These are phyloP conservation scores for Russula sp. DNA, from an alignment of 768 basidiomycete species.

Conservation along the genomic window DNA sequence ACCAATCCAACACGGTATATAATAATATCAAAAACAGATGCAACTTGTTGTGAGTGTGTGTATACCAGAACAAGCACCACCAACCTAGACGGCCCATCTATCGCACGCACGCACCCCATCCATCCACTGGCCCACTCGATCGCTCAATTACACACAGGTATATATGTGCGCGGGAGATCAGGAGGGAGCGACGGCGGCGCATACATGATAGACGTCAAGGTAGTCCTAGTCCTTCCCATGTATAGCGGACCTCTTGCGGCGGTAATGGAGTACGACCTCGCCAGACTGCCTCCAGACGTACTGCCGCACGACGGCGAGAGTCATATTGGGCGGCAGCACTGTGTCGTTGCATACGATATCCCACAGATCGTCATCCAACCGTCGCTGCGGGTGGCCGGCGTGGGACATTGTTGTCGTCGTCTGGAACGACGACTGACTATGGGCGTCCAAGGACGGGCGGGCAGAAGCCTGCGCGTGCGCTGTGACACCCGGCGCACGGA, in stretches of 20 bases:
- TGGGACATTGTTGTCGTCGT: constrained; percentile 11
- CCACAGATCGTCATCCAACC: constrained; percentile 51
- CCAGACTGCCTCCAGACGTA: constrained; percentile 75
- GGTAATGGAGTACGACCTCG: constrained; percentile 74
- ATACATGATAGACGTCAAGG: too few relatives aligned
- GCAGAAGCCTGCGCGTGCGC: constrained; percentile 7
- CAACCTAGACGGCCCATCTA: too few relatives aligned
- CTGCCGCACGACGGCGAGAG: constrained; percentile 83
- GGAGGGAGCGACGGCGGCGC: too few relatives aligned
- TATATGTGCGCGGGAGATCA: too few relatives aligned
- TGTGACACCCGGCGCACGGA: constrained; percentile 23
- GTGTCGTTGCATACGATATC: constrained; percentile 86
- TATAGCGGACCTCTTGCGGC: constrained; percentile 28
- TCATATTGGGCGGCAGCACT: constrained; percentile 81
- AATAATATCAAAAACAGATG: too few relatives aligned
- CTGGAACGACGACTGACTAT: not conserved
- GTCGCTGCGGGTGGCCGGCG: constrained; percentile 13
- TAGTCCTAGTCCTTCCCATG: not conserved
- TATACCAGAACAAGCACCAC: too few relatives aligned
- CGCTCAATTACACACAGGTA: too few relatives aligned
- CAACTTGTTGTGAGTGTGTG: too few relatives aligned
- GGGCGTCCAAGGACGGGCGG: constrained; percentile 35
- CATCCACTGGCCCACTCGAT: too few relatives aligned
- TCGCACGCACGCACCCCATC: too few relatives aligned
- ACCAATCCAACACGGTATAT: too few relatives aligned